These are phyloP conservation scores for Starmerella lactis-condensi DNA, from an alignment of 805 yeast species.

Conservation along the genomic window DNA sequence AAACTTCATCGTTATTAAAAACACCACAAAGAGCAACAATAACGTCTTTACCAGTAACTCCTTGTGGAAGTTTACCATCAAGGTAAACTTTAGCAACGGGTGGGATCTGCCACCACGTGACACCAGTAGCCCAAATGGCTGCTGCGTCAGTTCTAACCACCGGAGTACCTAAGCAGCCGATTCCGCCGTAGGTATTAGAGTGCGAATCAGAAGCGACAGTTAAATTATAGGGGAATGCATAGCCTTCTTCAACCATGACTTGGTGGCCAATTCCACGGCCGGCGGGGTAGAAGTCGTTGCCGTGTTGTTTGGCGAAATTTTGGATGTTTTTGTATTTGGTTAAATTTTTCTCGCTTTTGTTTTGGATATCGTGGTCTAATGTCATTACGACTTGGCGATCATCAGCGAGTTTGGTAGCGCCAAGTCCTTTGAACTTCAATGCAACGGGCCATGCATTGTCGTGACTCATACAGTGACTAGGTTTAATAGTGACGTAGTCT, in stretches of 20 bases:
- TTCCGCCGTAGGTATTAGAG: conserved; percentile 94
- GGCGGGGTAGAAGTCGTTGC: conserved; percentile 92
- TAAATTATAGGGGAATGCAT: conserved; percentile 82
- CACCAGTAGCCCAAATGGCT: conserved; percentile 98
- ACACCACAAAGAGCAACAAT: conserved; percentile 91
- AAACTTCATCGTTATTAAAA: conserved; percentile 78
- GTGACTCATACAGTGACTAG: conserved; percentile 98
- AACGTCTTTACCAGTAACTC: conserved; percentile 91
- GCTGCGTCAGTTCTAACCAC: conserved; percentile 98
- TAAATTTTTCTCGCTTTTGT: conserved; percentile 72
- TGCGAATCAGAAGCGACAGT: conserved; percentile 97
- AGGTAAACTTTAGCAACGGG: conserved; percentile 92
- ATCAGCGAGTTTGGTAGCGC: conserved; percentile 67
- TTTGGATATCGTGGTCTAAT: conserved; percentile 94
- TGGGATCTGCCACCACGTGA: conserved; percentile 99
- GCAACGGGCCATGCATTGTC: conserved; percentile 99
- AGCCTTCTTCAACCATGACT: conserved; percentile 97
- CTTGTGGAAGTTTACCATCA: conserved; percentile 59
- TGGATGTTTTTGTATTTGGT: conserved; percentile 78
- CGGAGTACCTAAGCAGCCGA: conserved; percentile 91
- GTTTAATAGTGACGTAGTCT: conserved; percentile 85
- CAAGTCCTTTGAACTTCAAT: conserved; percentile 82
- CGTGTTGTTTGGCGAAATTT: conserved; percentile 73
- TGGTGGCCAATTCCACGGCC: conserved; percentile 99
- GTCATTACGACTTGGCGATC: conserved; percentile 89